Percentiles rank a stretch among this genome's conserved stretches.
phyloP scores from a whole-genome alignment of 257 asterid genomes.

The Fraxinus quadrangulata region DNA sequence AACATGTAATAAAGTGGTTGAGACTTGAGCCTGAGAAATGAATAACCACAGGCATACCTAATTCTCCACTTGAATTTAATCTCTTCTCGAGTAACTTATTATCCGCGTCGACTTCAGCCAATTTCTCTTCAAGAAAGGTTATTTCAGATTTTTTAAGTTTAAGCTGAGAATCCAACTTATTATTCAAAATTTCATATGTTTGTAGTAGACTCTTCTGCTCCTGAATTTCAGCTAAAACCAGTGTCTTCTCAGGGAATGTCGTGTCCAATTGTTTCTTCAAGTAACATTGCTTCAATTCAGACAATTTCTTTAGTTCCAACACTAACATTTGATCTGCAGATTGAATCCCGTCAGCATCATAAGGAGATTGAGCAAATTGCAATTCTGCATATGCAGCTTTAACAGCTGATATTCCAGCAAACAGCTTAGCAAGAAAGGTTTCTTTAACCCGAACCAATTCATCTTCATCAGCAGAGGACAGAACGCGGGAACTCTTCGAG shows the following conservation, averaged over 20 bases:
- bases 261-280: constrained; percentile 56
- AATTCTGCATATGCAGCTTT: constrained; percentile 82
- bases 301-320: constrained; percentile 61
- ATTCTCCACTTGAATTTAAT: constrained; percentile 49
- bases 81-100: constrained; percentile 62
- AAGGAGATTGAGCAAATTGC: constrained; percentile 78
- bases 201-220: constrained; percentile 64
- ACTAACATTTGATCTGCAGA: constrained; percentile 65
- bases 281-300: constrained; percentile 65
- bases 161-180: constrained; percentile 73
- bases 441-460: constrained; percentile 37
- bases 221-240: constrained; percentile 53
- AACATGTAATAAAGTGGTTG: constrained; percentile 49
- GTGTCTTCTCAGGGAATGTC: constrained; percentile 52
- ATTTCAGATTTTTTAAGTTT: constrained; percentile 83
- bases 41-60: constrained; percentile 34
- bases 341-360: constrained; percentile 78
- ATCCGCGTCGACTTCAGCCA: constrained; percentile 56
- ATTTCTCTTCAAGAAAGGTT: constrained; percentile 66
- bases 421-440: constrained; percentile 71
- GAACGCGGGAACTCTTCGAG: constrained; percentile 13
- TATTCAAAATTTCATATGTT: constrained; percentile 60
- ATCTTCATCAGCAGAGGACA: not conserved
- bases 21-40: constrained; percentile 46
- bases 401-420: constrained; percentile 63